Conservation (phyloP, 768 basidiomycete species). For the Leucocoprinus birnbaumii region DNA sequence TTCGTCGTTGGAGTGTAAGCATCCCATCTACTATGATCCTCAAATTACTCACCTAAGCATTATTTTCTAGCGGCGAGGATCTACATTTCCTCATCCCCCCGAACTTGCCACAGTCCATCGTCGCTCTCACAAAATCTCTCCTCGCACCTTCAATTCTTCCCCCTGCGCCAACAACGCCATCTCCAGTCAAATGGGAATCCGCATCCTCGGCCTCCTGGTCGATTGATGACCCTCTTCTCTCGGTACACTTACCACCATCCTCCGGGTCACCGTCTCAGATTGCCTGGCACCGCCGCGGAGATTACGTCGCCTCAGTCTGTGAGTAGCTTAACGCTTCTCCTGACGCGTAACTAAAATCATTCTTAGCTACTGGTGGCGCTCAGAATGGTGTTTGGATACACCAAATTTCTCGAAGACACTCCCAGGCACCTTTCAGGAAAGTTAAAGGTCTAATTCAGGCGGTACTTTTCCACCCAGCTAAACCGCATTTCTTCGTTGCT, state of each 20-base stretch:
- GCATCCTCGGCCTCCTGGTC: slow-evolving; percentile 41
- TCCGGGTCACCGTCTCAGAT: slow-evolving; percentile 79
- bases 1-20: slow-evolving; percentile 81
- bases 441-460: slow-evolving; percentile 88
- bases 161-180: slow-evolving; percentile 50
- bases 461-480: slow-evolving; percentile 91
- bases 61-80: slow-evolving; percentile 65
- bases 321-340: slow-evolving; percentile 30
- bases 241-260: slow-evolving; percentile 55
- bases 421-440: slow-evolving; percentile 97
- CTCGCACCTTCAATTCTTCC: slow-evolving; percentile 66
- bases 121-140: slow-evolving; percentile 57
- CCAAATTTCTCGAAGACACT: slow-evolving; percentile 89
- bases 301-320: slow-evolving; percentile 96
- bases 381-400: slow-evolving; percentile 94
- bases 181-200: slow-evolving; percentile 70
- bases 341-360: slow-evolving; percentile 14
- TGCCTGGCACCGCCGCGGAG: slow-evolving; percentile 91
- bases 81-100: slow-evolving; percentile 82
- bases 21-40: slow-evolving; percentile 2
- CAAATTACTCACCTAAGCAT: slow-evolving; percentile 14
- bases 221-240: slow-evolving; percentile 56
- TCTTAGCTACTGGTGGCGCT: slow-evolving; percentile 56
- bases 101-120: slow-evolving; percentile 57
- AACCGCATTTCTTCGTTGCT: slow-evolving; percentile 97